These are phyloP conservation scores for Pleurotus pulmonarius DNA, from an alignment of 768 basidiomycete genomes.

Conservation along the genomic window DNA sequence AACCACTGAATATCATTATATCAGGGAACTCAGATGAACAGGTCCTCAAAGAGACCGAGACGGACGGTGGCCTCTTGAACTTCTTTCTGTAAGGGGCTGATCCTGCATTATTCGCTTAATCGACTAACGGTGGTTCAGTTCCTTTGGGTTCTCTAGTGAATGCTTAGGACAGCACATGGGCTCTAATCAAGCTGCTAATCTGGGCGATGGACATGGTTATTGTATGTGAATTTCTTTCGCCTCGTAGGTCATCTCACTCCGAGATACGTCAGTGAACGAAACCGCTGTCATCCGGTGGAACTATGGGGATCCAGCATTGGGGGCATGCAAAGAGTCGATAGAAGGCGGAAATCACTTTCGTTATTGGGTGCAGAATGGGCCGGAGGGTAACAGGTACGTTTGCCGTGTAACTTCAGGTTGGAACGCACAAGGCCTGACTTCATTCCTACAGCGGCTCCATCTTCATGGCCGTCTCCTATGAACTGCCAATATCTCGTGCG, in stretches of 20 bases:
- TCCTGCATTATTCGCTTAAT: not conserved
- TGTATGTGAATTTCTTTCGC: conserved; percentile 37
- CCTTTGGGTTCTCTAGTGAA: conserved; percentile 69
- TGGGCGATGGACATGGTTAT: conserved; percentile 80
- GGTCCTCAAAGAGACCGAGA: conserved; percentile 58
- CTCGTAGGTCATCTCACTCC: conserved; percentile 1
- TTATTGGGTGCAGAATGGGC: conserved; percentile 83
- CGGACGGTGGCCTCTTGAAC: conserved; percentile 74
- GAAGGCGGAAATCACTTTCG: conserved; percentile 86
- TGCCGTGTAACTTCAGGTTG: not conserved
- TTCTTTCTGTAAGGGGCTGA: conserved; percentile 65
- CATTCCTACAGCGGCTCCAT: conserved; percentile 52
- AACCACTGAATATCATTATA: conserved; percentile 83
- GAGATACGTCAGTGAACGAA: conserved; percentile 57
- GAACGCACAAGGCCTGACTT: not conserved
- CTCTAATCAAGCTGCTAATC: conserved; percentile 61
- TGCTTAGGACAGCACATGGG: conserved; percentile 84
- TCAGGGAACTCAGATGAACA: conserved; percentile 68
- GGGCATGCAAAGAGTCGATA: conserved; percentile 82
- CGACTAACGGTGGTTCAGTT: conserved; percentile 34
- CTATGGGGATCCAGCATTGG: conserved; percentile 77
- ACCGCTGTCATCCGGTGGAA: conserved; percentile 83
- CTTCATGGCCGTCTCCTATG: conserved; percentile 75
- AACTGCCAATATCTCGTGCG: conserved; percentile 57
- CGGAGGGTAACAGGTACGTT: conserved; percentile 50